Conservation (phyloP, 2,329 filamentous ascomycete species). For the Penicillium sp. region DNA sequence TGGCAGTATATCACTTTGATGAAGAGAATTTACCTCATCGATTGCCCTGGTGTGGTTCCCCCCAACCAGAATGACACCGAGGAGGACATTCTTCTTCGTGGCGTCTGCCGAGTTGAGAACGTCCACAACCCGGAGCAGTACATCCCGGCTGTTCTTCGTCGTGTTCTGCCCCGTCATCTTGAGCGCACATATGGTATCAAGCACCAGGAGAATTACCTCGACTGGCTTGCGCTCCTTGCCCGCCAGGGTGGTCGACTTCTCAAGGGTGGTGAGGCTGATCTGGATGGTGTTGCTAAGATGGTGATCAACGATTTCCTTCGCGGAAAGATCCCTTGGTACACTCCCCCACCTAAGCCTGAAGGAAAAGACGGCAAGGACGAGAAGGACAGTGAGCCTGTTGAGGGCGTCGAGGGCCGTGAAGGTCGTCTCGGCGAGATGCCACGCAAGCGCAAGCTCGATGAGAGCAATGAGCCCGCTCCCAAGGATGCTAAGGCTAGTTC, state of each 20-base stretch:
- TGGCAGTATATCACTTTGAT: constrained; percentile 98
- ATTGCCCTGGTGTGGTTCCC: constrained; percentile 94
- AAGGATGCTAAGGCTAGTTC: constrained; percentile 27
- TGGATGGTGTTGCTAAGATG: constrained; percentile 95
- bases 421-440: constrained; percentile 82
- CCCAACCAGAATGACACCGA: constrained; percentile 81
- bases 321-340: constrained; percentile 96
- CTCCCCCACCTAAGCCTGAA: constrained; percentile 65
- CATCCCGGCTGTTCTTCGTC: constrained; percentile 75
- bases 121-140: constrained; percentile 97
- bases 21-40: constrained; percentile 92
- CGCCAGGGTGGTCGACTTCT: constrained; percentile 82
- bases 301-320: constrained; percentile 94
- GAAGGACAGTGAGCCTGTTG: constrained; percentile 44
- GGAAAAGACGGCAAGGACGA: constrained; percentile 51
- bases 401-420: constrained; percentile 65
- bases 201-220: constrained; percentile 71
- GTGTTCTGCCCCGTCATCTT: constrained; percentile 82
- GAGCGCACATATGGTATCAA: constrained; percentile 90
- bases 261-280: constrained; percentile 89
- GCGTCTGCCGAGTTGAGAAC: constrained; percentile 91
- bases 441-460: constrained; percentile 71
- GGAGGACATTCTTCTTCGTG: constrained; percentile 82
- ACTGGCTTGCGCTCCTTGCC: constrained; percentile 84
- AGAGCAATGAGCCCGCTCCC: constrained; percentile 41